phyloP scores from a whole-genome alignment of 2,329 filamentous ascomycete genomes.

The Fusarium torreyae region DNA sequence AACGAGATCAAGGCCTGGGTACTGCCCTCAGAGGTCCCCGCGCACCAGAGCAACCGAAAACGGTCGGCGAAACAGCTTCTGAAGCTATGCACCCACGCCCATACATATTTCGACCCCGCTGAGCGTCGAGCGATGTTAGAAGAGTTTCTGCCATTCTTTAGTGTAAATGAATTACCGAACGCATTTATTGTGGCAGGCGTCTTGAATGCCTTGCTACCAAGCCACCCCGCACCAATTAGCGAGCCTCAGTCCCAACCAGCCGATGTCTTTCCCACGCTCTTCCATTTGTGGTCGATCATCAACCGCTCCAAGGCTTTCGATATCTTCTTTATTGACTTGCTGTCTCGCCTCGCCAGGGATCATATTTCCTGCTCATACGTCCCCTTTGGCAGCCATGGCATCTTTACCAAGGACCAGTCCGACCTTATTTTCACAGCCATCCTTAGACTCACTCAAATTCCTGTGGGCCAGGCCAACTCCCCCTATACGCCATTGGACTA shows the following conservation, averaged over 20 bases:
- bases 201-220: slow-evolving; percentile 90
- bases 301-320: slow-evolving; percentile 91
- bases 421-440: slow-evolving; percentile 94
- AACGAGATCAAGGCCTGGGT: slow-evolving; percentile 93
- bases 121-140: slow-evolving; percentile 87
- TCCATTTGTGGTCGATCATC: slow-evolving; percentile 95
- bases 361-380: slow-evolving; percentile 82
- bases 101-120: slow-evolving; percentile 91
- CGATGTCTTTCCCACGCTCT: slow-evolving; percentile 92
- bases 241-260: slow-evolving; percentile 86
- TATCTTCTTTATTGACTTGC: slow-evolving; percentile 87
- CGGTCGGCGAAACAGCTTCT: slow-evolving; percentile 77
- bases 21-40: slow-evolving; percentile 84
- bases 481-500: slow-evolving; percentile 91
- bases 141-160: slow-evolving; percentile 89
- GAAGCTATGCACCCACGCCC: slow-evolving; percentile 91
- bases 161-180: slow-evolving; percentile 90
- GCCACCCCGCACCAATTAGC: slow-evolving; percentile 80
- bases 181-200: slow-evolving; percentile 93
- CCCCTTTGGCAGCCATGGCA: slow-evolving; percentile 86
- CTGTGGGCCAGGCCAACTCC: slow-evolving; percentile 94
- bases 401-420: slow-evolving; percentile 93
- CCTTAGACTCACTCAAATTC: slow-evolving; percentile 91
- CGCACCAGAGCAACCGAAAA: slow-evolving; percentile 70
- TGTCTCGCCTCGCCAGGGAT: slow-evolving; percentile 90